These are phyloP conservation scores for Ophiocordyceps australis DNA, from an alignment of 2,329 filamentous ascomycete genomes.

Conservation along the genomic window DNA sequence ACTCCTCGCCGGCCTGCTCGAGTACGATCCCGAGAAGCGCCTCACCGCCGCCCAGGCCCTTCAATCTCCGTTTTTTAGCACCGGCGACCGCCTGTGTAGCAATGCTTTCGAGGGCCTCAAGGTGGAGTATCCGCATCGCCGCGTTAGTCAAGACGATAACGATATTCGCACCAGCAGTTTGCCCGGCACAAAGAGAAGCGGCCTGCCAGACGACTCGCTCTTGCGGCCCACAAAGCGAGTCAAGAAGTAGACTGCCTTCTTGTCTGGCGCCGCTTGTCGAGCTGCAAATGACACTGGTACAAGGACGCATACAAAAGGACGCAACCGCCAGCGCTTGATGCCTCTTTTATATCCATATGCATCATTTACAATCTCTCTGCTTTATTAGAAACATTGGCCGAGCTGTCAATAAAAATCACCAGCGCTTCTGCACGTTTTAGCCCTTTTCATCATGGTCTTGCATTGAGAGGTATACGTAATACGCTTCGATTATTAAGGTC, in stretches of 20 bases:
- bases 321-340: no score
- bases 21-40: constrained; percentile 83
- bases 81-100: constrained; percentile 51
- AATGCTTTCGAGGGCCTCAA: constrained; percentile 88
- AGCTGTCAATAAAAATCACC: no score
- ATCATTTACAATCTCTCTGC: no score
- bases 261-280: no score
- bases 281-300: no score
- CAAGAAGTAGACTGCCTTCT: constrained; percentile 41
- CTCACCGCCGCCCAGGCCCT: constrained; percentile 77
- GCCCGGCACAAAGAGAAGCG: constrained; percentile 80
- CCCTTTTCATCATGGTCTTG: no score
- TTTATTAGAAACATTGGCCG: no score
- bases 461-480: no score
- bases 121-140: constrained; percentile 72
- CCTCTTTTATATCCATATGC: no score
- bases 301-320: no score
- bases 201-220: constrained; percentile 64
- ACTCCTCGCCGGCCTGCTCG: constrained; percentile 63
- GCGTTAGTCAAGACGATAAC: constrained; percentile 88
- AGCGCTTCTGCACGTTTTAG: no score
- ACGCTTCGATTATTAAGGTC: no score
- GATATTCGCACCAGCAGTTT: constrained; percentile 84
- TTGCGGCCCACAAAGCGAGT: constrained; percentile 42
- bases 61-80: constrained; percentile 77